phyloP scores from a whole-genome alignment of 139 green algal genomes.

The Micromonas commoda region DNA sequence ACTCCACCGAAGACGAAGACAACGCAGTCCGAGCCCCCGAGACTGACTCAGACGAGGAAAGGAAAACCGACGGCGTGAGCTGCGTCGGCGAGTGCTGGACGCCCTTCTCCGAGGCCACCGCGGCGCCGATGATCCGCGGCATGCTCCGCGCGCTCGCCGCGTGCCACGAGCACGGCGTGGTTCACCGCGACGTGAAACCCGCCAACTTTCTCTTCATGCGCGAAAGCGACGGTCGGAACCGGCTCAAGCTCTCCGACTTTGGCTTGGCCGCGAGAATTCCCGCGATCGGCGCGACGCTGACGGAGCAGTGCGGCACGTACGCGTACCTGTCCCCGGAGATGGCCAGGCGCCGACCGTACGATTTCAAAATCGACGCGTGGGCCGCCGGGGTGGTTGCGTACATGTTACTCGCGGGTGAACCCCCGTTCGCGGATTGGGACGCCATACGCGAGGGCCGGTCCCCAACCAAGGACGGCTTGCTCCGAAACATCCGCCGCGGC shows the following conservation, averaged over 20 bases:
- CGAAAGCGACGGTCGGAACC: neutral
- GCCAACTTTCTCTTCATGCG: slow-evolving; percentile 23
- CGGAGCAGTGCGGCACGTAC: neutral
- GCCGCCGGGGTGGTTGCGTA: slow-evolving; percentile 3
- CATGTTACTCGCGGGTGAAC: slow-evolving; percentile 6
- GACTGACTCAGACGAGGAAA: neutral
- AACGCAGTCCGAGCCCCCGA: neutral
- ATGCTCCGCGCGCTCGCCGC: slow-evolving; percentile 6
- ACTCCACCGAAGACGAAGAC: neutral
- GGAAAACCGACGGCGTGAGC: neutral
- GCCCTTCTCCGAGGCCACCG: slow-evolving; percentile 1
- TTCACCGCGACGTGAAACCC: slow-evolving; percentile 22
- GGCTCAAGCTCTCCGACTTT: slow-evolving; percentile 41
- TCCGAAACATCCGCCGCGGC: neutral
- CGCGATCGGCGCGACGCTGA: neutral
- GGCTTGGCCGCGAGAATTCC: neutral
- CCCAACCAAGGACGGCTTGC: neutral
- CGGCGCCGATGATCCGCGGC: neutral
- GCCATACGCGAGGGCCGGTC: neutral
- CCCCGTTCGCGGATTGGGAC: neutral
- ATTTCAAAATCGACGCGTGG: neutral
- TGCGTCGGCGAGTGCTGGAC: neutral
- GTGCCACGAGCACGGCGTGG: slow-evolving; percentile 25
- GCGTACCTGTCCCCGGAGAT: slow-evolving; percentile 5
- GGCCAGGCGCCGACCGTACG: neutral